phyloP scores from a whole-genome alignment of 2,329 filamentous ascomycete species.

The Teratosphaeria destructans region DNA sequence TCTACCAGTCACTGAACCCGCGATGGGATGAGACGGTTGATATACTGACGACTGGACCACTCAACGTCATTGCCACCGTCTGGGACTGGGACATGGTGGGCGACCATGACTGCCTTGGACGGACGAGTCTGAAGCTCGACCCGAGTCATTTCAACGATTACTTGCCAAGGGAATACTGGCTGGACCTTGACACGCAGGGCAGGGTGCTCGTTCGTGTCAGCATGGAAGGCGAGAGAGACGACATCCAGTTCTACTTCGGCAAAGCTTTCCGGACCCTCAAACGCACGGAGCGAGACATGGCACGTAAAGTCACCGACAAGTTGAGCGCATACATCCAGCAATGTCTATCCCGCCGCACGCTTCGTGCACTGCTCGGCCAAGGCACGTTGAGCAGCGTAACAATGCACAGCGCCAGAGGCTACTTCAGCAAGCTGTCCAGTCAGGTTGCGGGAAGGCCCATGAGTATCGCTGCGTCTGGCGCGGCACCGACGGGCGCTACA shows the following conservation, averaged over 20 bases:
- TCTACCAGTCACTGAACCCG: slow-evolving; percentile 82
- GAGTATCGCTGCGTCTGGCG: slow-evolving; percentile 7
- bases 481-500: slow-evolving; percentile 29
- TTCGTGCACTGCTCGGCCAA: slow-evolving; percentile 64
- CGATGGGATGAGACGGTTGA: slow-evolving; percentile 97
- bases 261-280: slow-evolving; percentile 94
- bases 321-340: slow-evolving; percentile 87
- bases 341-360: slow-evolving; percentile 71
- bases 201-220: slow-evolving; percentile 80
- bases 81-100: slow-evolving; percentile 98
- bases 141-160: slow-evolving; percentile 96
- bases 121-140: slow-evolving; percentile 96
- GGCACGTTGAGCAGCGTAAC: slow-evolving; percentile 51
- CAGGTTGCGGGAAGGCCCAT: slow-evolving; percentile 28
- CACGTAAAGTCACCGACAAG: slow-evolving; percentile 96
- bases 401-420: slow-evolving; percentile 54
- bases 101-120: slow-evolving; percentile 92
- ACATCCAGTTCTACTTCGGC: slow-evolving; percentile 97
- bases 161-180: slow-evolving; percentile 90
- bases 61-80: slow-evolving; percentile 92
- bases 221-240: slow-evolving; percentile 97
- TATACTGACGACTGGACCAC: slow-evolving; percentile 79
- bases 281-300: slow-evolving; percentile 95
- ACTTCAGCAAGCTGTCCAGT: slow-evolving; percentile 35
- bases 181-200: slow-evolving; percentile 92